Evolutionary conservation across 139 green algal genomes (phyloP), one percentile per base, ranked within the genome.

Genomic region (Coelastrella sp.): DNA sequence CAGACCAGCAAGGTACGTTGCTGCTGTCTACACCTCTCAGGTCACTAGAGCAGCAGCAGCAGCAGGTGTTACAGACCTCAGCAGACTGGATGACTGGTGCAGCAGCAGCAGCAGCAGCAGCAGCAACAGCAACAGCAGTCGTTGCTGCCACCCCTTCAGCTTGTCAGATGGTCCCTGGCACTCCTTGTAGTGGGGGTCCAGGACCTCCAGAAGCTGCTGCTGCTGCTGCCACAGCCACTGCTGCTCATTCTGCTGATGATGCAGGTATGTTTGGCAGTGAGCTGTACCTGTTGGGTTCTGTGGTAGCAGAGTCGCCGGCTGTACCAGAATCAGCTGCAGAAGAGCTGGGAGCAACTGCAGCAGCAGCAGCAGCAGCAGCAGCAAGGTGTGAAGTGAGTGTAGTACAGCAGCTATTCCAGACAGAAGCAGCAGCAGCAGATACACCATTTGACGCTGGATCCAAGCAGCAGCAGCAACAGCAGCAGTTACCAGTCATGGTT

Each of bases 301-400:
- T 68, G 25, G 34, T 81, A 21, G 73, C 73, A 32, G 73, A 66
- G 38, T 68, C 48, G 19, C 73, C 73, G 23, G 48, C 48, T 23
- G 48, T 48, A 60, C 17, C 73, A 25, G 73, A 37, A 40, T 37
- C 68, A 57, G 40, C 68, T 35, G n/a, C 71, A 57, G 37, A 35
- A 57, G 19, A 13, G 53, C 25, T 8, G 32, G 38, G 37, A 63
- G 41, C 69, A 63, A 9, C 43, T 51, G 34, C 64, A 74, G 13
- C 34, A 48, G 35, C 5, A 74, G 66, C 35, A 53, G 66, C 35
- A 74, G 66, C 66, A 74, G 35, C 66, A 51, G 35, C 35, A 32
- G 66, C 66, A 74, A 27, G 13, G 35, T 19, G 6, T 64, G 4
- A 5, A 13, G 45, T 13, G 15, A 57, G 11, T 9, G 45, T 57